Evolutionary conservation across 2,329 filamentous ascomycete genomes (phyloP).

Genomic region (Curvularia sp.): DNA sequence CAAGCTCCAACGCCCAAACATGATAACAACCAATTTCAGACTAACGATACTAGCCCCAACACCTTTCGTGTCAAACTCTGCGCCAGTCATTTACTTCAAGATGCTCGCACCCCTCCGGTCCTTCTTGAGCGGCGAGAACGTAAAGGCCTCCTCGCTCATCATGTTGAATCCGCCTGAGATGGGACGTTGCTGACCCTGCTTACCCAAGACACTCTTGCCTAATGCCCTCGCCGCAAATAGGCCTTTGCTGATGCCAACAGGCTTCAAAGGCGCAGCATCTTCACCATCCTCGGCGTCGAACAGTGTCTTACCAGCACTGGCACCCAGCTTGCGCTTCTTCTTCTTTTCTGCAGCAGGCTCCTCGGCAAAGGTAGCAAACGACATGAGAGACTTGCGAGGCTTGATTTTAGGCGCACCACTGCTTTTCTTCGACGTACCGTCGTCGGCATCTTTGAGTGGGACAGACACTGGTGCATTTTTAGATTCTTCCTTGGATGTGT

Average conservation of each 20-base stretch:
- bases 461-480: conserved; percentile 48
- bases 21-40: background rate
- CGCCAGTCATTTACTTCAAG: conserved; percentile 29
- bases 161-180: conserved; percentile 47
- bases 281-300: conserved; percentile 62
- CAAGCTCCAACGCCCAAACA: background rate
- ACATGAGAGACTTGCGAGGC: conserved; percentile 58
- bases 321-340: conserved; percentile 75
- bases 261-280: conserved; percentile 41
- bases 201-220: conserved; percentile 45
- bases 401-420: conserved; percentile 48
- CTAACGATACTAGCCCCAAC: background rate
- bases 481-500: conserved; percentile 46
- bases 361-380: conserved; percentile 53
- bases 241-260: conserved; percentile 45
- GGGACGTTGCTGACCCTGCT: conserved; percentile 33
- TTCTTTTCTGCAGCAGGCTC: conserved; percentile 51
- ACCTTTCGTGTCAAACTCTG: background rate
- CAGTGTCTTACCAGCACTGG: conserved; percentile 66
- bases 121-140: conserved; percentile 52
- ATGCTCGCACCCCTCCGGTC: conserved; percentile 44
- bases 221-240: conserved; percentile 50
- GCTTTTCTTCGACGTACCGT: conserved; percentile 42
- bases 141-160: conserved; percentile 50
- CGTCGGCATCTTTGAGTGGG: conserved; percentile 47